Conservation (phyloP, 441 rosid genomes). For the Eutrema salsugineum region DNA sequence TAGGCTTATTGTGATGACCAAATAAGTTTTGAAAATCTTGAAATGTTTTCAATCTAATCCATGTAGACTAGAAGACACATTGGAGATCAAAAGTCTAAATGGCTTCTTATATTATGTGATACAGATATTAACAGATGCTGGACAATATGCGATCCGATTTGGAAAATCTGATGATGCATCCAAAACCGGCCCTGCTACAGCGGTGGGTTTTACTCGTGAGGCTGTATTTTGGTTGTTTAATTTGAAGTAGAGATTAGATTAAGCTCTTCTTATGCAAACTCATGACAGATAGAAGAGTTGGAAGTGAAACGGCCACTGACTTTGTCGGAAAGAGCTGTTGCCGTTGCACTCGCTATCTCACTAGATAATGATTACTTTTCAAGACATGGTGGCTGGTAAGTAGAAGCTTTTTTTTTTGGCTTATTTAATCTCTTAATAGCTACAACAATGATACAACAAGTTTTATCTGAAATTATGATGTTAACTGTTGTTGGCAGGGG, state of each 20-base stretch:
- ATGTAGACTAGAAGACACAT: background rate
- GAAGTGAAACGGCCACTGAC: constrained; percentile 67
- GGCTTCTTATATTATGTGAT: constrained; percentile 7
- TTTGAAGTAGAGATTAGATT: background rate
- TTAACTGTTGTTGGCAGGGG: constrained; percentile 45
- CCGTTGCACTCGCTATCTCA: constrained; percentile 87
- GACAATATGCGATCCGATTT: constrained; percentile 91
- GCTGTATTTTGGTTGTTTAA: background rate
- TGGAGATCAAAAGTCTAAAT: background rate
- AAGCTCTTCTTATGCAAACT: background rate
- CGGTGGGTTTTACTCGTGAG: constrained; percentile 35
- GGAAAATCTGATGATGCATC: constrained; percentile 64
- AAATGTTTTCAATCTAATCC: background rate
- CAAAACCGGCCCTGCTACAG: constrained; percentile 53
- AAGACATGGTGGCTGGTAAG: constrained; percentile 91
- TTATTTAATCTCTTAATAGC: background rate
- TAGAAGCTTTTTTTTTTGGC: background rate
- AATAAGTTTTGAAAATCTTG: background rate
- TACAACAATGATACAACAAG: background rate
- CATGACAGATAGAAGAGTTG: constrained; percentile 69
- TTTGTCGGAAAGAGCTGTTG: constrained; percentile 80
- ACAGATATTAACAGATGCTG: constrained; percentile 96
- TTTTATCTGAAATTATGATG: background rate
- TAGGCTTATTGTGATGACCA: background rate
- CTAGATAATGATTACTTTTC: constrained; percentile 95